These are phyloP conservation scores for Cystobasidium onofrii DNA, from an alignment of 768 basidiomycete species.

Conservation along the genomic window DNA sequence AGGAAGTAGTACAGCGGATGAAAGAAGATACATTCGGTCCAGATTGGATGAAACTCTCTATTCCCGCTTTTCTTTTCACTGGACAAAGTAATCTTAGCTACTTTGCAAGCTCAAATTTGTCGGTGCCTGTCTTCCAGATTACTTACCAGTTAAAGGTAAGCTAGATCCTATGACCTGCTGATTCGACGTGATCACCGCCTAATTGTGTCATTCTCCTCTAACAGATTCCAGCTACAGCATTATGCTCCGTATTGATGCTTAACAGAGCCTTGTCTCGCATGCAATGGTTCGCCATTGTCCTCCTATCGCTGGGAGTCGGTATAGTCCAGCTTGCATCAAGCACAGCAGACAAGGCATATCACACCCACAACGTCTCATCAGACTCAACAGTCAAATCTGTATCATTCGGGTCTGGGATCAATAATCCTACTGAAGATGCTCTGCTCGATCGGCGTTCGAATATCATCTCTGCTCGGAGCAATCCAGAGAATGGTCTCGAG, in stretches of 20 bases:
- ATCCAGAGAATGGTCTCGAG: background rate
- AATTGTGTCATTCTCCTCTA: background rate
- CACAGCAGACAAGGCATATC: conserved; percentile 3
- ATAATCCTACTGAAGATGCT: background rate
- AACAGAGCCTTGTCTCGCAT: conserved; percentile 49
- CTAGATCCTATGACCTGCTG: background rate
- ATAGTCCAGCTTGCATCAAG: conserved; percentile 60
- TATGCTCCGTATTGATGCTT: conserved; percentile 65
- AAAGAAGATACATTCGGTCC: conserved; percentile 19
- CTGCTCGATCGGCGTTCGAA: background rate
- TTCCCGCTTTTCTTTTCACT: conserved; percentile 28
- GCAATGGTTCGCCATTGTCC: conserved; percentile 71
- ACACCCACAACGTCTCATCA: background rate
- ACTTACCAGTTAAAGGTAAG: conserved; percentile 42
- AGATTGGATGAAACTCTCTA: conserved; percentile 18
- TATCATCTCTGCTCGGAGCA: background rate
- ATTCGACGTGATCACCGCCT: too few species aligned
- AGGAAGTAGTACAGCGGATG: background rate
- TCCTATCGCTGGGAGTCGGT: conserved; percentile 47
- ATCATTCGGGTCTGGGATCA: background rate
- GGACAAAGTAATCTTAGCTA: conserved; percentile 24
- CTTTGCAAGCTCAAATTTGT: conserved; percentile 35
- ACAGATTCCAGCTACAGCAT: conserved; percentile 25
- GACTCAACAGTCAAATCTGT: background rate
- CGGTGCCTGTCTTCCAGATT: conserved; percentile 42